Evolutionary conservation across 345 rosid species (phyloP).

Genomic region (Eucalyptus marginata): DNA sequence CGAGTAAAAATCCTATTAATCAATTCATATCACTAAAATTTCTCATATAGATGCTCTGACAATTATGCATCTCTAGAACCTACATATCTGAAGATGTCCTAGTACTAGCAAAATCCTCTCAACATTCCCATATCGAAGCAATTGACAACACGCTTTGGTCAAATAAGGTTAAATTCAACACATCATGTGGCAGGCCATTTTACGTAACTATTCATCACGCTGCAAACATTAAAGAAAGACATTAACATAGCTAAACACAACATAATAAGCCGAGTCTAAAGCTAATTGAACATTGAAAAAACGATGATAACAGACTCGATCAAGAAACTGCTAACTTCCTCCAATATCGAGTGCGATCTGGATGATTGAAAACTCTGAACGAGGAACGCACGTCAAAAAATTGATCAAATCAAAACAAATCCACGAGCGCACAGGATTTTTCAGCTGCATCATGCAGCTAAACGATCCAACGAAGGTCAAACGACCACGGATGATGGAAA

Average conservation of each 20-base stretch:
- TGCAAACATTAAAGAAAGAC: not conserved
- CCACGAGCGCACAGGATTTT: not conserved
- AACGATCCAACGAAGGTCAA: not conserved
- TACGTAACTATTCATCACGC: not conserved
- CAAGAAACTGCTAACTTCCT: not conserved
- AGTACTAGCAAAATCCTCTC: not conserved
- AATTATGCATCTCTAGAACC: not conserved
- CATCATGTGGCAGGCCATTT: not conserved
- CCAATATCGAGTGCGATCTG: not conserved
- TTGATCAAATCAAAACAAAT: not conserved
- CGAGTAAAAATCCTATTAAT: not conserved
- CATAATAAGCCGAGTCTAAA: not conserved
- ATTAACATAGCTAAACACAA: not conserved
- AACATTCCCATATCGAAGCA: not conserved
- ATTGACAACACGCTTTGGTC: not conserved
- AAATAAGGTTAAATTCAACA: not conserved
- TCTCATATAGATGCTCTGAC: not conserved
- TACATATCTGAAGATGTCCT: not conserved
- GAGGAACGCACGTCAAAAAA: not conserved
- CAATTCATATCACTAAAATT: not conserved
- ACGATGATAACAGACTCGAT: not conserved
- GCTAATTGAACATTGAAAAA: not conserved
- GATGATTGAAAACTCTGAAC: not conserved
- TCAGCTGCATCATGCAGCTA: not conserved
- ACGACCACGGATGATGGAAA: not conserved